phyloP scores from a whole-genome alignment of 2,329 filamentous ascomycete species.

The Claviceps quebecensis region DNA sequence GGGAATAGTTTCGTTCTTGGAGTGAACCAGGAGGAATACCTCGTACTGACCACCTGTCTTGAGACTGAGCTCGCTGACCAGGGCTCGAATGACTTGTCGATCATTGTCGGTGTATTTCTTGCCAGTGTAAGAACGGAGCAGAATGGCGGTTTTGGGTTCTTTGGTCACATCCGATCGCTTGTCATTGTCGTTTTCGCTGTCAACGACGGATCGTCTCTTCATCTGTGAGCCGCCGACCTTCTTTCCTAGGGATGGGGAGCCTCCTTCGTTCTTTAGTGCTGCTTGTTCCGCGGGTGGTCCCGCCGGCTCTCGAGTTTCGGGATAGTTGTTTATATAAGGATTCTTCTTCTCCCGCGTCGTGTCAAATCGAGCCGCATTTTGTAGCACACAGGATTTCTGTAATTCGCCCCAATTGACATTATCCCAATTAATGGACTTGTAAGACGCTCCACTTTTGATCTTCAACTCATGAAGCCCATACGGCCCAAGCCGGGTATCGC shows the following conservation, averaged over 20 bases:
- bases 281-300: conserved; percentile 7
- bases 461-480: conserved; percentile 43
- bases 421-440: conserved; percentile 40
- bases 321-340: conserved; percentile 28
- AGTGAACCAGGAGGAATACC: conserved; percentile 66
- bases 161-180: conserved; percentile 13
- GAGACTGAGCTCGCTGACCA: conserved; percentile 64
- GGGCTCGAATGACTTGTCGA: conserved; percentile 61
- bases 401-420: conserved; percentile 56
- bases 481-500: conserved; percentile 53
- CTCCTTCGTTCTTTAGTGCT: not conserved
- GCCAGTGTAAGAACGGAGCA: conserved; percentile 63
- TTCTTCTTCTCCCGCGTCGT: conserved; percentile 27
- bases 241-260: not conserved
- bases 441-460: conserved; percentile 28
- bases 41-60: conserved; percentile 70
- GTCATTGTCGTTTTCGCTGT: not conserved
- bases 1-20: conserved; percentile 46
- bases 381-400: conserved; percentile 49
- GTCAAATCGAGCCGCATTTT: conserved; percentile 52
- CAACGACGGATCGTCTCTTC: conserved; percentile 4
- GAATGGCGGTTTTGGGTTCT: conserved; percentile 52
- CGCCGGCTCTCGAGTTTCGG: conserved; percentile 16
- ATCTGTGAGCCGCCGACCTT: conserved; percentile 5
- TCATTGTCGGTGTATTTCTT: conserved; percentile 69